Evolutionary conservation across 2,329 filamentous ascomycete species (phyloP), one percentile per base, ranked within the genome.

Genomic region (Lasiodiplodia sp.): DNA sequence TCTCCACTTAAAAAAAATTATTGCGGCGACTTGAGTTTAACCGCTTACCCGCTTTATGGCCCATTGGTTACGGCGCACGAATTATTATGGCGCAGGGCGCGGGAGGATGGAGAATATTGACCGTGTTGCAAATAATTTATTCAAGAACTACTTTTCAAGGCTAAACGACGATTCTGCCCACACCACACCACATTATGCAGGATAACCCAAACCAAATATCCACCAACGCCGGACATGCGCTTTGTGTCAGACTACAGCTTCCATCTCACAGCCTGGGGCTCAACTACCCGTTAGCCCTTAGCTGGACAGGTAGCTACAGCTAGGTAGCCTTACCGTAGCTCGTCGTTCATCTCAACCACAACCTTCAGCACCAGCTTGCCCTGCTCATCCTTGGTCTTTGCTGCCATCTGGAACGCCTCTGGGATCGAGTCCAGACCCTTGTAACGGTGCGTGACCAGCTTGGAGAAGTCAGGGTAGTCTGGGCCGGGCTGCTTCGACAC

Each of bases 351-450:
- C 73, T 84, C 82, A 69, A 85, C 77, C 16, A 92, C 87, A 51
- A 93, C 90, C 82, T 93, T 93, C 70, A 93, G 79, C 18, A 93
- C 90, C 66, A 93, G 79, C 21, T 88, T 90, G 0, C 90, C 90
- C 1, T 89, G 81, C 38, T 88, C 87, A 73, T 93, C 91, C 47
- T 86, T 85, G 0, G 90, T 92, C 74, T 87, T 87, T 16, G 88
- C 86, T 2, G 91, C 91, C 75, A 93, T 85, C 73, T 91, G 88
- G 75, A 93, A 93, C 2, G 90, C 91, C 55, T 85, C 82, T 68
- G 86, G 85, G 7, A 88, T 88, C 37, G 86, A 83, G 16, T 85
- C 87, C 0, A 93, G 81, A 0, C 91, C 91, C 70, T 86, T 87
- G 78, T 90, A 91, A 7, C 88, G 85, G 78, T 93, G 91, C 3